Percentiles rank a stretch among this genome's conserved stretches.
These are phyloP conservation scores for Entomortierella parvispora DNA, from an alignment of 192 early-diverging fungal genomes.

Conservation along the genomic window DNA sequence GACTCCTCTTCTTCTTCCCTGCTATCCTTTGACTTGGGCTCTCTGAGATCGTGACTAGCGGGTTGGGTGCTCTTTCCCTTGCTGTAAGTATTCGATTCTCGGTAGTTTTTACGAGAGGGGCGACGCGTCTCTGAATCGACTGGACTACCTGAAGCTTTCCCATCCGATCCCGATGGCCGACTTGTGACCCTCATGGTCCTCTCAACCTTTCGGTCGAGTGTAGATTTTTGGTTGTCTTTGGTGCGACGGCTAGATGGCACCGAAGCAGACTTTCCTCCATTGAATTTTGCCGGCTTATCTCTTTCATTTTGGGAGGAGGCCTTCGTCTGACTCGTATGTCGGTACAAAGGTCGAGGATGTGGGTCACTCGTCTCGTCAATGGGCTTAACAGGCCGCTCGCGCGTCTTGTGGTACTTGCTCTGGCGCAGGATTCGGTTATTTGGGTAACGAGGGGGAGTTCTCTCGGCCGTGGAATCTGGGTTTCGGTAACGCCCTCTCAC, in stretches of 20 bases:
- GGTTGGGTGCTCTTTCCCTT: not conserved
- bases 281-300: no score
- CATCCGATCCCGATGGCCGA: no score
- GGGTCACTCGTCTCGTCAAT: no score
- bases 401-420: conserved; percentile 14
- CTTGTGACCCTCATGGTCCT: no score
- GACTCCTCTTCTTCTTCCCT: not conserved
- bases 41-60: not conserved
- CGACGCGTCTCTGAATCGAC: not conserved
- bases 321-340: no score
- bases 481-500: not conserved
- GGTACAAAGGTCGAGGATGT: no score
- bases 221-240: no score
- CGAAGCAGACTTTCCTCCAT: no score
- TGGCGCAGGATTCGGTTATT: conserved; percentile 13
- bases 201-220: no score
- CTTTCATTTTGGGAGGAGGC: no score
- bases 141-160: no score
- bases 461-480: not conserved
- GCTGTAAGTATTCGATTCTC: not conserved
- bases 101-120: not conserved
- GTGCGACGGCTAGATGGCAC: no score
- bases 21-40: not conserved
- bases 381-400: not conserved
- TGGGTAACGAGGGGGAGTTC: conserved; percentile 6